Evolutionary conservation across 1,284 basidiomycete genomes (phyloP).

Genomic region (Sporisorium graminicola): DNA sequence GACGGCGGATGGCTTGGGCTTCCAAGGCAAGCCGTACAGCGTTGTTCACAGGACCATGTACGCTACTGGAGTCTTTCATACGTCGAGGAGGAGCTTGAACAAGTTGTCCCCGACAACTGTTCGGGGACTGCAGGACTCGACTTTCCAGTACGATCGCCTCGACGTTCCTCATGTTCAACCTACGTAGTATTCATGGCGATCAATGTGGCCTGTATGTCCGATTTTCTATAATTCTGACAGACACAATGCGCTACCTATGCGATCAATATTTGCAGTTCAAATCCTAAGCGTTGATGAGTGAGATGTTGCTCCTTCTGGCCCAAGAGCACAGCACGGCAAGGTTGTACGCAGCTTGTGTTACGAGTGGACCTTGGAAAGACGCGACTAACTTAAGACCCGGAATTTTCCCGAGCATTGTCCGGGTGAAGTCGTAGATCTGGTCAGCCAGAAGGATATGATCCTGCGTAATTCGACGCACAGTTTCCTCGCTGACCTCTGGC

Average conservation of each 20-base stretch:
- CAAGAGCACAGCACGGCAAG: constrained; percentile 3
- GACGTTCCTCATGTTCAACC: too few relatives aligned
- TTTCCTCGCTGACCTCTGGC: neutral
- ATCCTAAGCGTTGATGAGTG: constrained; percentile 8
- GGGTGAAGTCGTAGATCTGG: constrained; percentile 12
- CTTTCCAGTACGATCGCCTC: neutral
- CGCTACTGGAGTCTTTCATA: neutral
- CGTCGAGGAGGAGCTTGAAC: neutral
- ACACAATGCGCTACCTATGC: too few relatives aligned
- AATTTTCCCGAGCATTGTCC: neutral
- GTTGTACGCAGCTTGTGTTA: neutral
- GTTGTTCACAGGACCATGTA: too few relatives aligned
- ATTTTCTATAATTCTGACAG: too few relatives aligned
- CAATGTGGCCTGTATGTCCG: too few relatives aligned
- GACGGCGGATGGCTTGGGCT: too few relatives aligned
- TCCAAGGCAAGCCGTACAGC: too few relatives aligned
- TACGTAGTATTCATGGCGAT: too few relatives aligned
- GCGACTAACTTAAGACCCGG: constrained; percentile 5
- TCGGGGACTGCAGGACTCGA: neutral
- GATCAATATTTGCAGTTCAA: neutral
- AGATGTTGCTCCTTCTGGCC: constrained; percentile 10
- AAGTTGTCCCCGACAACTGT: neutral
- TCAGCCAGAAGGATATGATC: constrained; percentile 10
- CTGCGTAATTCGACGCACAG: neutral
- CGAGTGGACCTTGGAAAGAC: constrained; percentile 21